phyloP scores from a whole-genome alignment of 345 rosid genomes.

The Moricandia arvensis region DNA sequence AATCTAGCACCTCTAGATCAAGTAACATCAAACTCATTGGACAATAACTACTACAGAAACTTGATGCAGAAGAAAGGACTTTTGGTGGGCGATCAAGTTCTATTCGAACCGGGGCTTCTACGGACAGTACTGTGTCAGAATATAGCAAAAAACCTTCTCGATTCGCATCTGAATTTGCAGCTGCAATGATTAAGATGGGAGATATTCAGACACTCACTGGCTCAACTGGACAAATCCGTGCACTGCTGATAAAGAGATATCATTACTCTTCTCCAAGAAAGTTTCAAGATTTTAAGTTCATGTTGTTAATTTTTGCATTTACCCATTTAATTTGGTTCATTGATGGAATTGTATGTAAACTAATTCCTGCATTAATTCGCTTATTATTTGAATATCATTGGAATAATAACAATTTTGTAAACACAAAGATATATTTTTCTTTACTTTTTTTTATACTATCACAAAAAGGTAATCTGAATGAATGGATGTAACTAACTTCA shows the following conservation, averaged over 20 bases:
- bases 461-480: too few species aligned
- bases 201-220: conserved; percentile 44
- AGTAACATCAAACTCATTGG: conserved; percentile 55
- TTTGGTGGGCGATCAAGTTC: conserved; percentile 46
- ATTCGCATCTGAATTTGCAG: conserved; percentile 40
- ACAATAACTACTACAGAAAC: conserved; percentile 54
- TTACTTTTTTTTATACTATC: too few species aligned
- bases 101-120: conserved; percentile 48
- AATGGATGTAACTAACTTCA: too few species aligned
- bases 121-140: conserved; percentile 43
- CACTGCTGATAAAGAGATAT: conserved; percentile 32
- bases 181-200: conserved; percentile 58
- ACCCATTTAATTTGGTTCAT: conserved; percentile 17
- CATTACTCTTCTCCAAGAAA: background rate
- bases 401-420: too few species aligned
- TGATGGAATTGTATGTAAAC: conserved; percentile 19
- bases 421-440: too few species aligned
- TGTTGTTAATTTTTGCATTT: too few species aligned
- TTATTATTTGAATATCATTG: too few species aligned
- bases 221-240: conserved; percentile 45
- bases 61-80: conserved; percentile 58
- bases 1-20: conserved; percentile 46
- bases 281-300: too few species aligned
- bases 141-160: conserved; percentile 41
- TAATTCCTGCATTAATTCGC: too few species aligned